A percentile compares a stretch with the other conserved stretches of the same genome.
Evolutionary conservation across 208 protist genomes (phyloP).

Genomic region (Naegleria gruberi): DNA sequence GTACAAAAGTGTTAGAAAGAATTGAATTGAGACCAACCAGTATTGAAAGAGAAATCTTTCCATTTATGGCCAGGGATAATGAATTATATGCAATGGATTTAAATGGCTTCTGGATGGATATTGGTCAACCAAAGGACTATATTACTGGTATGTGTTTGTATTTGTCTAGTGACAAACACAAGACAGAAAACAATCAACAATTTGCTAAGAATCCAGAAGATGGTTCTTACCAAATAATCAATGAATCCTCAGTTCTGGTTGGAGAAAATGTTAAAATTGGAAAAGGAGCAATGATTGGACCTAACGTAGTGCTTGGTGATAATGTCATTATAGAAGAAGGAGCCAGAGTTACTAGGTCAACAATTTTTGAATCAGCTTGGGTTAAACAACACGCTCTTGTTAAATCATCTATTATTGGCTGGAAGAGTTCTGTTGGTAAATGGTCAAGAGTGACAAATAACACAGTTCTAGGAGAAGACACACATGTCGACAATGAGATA

Average conservation of each 20-base stretch:
- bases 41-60: conserved; percentile 94
- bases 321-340: conserved; percentile 78
- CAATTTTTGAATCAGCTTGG: conserved; percentile 68
- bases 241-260: conserved; percentile 61
- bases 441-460: conserved; percentile 83
- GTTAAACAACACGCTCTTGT: conserved; percentile 69
- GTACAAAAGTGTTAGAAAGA: conserved; percentile 81
- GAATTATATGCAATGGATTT: conserved; percentile 89
- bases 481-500: conserved; percentile 74
- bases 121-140: conserved; percentile 90
- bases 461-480: conserved; percentile 89
- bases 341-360: conserved; percentile 65
- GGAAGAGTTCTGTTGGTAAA: conserved; percentile 75
- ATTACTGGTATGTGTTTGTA: conserved; percentile 73
- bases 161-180: conserved; percentile 53
- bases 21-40: conserved; percentile 79
- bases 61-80: conserved; percentile 70
- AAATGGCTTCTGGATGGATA: conserved; percentile 89
- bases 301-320: conserved; percentile 81
- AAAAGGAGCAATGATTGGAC: conserved; percentile 79
- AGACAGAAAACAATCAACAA: conserved; percentile 38
- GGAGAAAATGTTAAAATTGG: conserved; percentile 81
- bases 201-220: conserved; percentile 35
- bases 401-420: conserved; percentile 83
- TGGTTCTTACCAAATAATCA: conserved; percentile 46